Evolutionary conservation across 2,329 filamentous ascomycete species (phyloP).

Genomic region (Aspergillus sp.): DNA sequence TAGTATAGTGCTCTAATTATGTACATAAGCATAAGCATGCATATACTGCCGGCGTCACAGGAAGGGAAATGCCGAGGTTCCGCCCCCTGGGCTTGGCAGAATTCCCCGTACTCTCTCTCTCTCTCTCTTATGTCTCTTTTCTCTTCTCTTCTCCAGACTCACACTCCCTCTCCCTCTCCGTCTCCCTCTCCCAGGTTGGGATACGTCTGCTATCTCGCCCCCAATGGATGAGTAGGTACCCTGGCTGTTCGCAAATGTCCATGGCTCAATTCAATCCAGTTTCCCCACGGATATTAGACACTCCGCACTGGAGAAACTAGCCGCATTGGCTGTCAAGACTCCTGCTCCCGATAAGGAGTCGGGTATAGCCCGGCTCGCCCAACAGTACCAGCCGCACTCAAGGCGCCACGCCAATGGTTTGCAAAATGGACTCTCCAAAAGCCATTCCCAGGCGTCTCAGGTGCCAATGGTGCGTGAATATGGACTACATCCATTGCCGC

Average conservation of each 20-base stretch:
- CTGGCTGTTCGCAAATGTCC: neutral
- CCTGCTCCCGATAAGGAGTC: conserved; percentile 18
- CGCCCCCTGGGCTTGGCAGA: no score
- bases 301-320: conserved; percentile 37
- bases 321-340: conserved; percentile 30
- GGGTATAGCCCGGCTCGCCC: conserved; percentile 28
- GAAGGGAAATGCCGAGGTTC: no score
- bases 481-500: neutral
- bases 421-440: conserved; percentile 28
- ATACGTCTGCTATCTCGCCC: neutral
- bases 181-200: conserved; percentile 1
- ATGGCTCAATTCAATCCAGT: conserved; percentile 13
- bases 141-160: no score
- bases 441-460: conserved; percentile 28
- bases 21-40: neutral
- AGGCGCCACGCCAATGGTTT: conserved; percentile 17
- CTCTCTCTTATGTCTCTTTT: no score
- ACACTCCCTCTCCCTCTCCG: no score
- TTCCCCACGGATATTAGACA: conserved; percentile 28
- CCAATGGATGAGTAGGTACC: conserved; percentile 25
- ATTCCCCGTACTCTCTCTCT: no score
- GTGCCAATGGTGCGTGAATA: conserved; percentile 28
- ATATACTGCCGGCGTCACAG: neutral
- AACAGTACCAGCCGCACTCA: conserved; percentile 18
- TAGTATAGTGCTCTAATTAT: no score